Evolutionary conservation across 2,329 filamentous ascomycete genomes (phyloP).

Genomic region (Sarocladium strictum): DNA sequence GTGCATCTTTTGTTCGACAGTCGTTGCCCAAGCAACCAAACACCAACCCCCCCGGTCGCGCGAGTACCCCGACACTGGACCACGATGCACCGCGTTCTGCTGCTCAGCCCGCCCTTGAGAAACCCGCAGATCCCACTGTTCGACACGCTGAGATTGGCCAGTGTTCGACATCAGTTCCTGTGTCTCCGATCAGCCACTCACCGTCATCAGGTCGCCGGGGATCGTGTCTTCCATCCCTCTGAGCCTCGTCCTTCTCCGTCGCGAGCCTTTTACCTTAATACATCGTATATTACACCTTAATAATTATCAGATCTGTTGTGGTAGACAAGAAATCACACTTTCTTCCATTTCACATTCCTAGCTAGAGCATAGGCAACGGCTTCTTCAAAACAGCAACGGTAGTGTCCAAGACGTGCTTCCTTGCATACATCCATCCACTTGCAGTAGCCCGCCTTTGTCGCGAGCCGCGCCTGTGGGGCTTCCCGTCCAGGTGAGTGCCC

Average conservation of each 20-base stretch:
- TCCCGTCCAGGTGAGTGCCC: background rate
- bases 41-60: constrained; percentile 8
- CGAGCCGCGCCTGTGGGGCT: constrained; percentile 9
- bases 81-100: constrained; percentile 8
- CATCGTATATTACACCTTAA: too few species aligned
- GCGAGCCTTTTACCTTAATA: too few species aligned
- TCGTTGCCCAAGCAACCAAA: constrained; percentile 3
- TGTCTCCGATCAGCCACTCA: constrained; percentile 4
- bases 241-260: background rate
- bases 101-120: constrained; percentile 1
- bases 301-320: too few species aligned
- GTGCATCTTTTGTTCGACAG: background rate
- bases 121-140: constrained; percentile 8
- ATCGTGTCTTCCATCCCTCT: background rate
- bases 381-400: background rate
- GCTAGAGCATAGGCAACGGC: background rate
- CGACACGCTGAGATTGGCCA: constrained; percentile 9
- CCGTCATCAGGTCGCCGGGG: background rate
- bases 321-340: too few species aligned
- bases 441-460: constrained; percentile 5
- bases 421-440: constrained; percentile 1
- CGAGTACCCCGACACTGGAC: constrained; percentile 1
- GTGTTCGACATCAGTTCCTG: background rate
- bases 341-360: too few species aligned
- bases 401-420: constrained; percentile 2